phyloP scores from a whole-genome alignment of 257 asterid genomes.

The Salvia hispanica region DNA sequence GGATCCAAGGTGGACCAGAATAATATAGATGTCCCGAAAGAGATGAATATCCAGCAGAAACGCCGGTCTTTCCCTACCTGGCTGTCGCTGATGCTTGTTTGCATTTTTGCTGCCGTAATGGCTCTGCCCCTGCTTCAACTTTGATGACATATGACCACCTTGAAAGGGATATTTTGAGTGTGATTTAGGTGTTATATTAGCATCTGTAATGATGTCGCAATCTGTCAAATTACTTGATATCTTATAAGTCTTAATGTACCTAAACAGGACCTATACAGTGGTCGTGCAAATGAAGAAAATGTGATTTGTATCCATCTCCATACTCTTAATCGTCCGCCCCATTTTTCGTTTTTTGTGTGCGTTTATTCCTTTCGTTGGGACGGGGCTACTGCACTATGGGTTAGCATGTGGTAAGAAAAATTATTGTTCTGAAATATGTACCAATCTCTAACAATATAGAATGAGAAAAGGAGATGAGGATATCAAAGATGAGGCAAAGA shows the following conservation, averaged over 20 bases:
- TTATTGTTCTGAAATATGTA: no score
- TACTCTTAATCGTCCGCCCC: no score
- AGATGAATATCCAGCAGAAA: slow-evolving; percentile 47
- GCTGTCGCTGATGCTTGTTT: slow-evolving; percentile 65
- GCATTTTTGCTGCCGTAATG: slow-evolving; percentile 76
- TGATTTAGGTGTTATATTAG: slow-evolving; percentile 21
- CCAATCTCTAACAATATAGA: no score
- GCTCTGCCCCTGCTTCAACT: slow-evolving; percentile 90
- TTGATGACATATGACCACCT: slow-evolving; percentile 35
- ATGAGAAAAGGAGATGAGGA: no score
- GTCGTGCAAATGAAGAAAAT: slow-evolving; percentile 39
- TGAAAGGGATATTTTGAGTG: slow-evolving; percentile 26
- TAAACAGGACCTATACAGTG: slow-evolving; percentile 40
- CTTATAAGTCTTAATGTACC: slow-evolving; percentile 25
- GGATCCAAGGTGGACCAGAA: slow-evolving; percentile 46
- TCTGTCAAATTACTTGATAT: slow-evolving; percentile 12
- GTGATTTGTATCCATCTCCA: slow-evolving; percentile 7
- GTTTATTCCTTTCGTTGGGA: no score
- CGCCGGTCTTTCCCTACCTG: slow-evolving; percentile 65
- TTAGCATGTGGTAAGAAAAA: no score
- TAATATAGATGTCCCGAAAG: slow-evolving; percentile 45
- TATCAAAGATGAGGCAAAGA: no score
- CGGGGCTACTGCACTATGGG: no score
- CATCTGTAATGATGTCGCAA: slow-evolving; percentile 22
- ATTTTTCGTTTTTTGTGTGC: no score